Percentiles rank a stretch among this genome's conserved stretches.
These are phyloP conservation scores for Penicillium waksmanii DNA, from an alignment of 495 filamentous ascomycete species.

Conservation along the genomic window DNA sequence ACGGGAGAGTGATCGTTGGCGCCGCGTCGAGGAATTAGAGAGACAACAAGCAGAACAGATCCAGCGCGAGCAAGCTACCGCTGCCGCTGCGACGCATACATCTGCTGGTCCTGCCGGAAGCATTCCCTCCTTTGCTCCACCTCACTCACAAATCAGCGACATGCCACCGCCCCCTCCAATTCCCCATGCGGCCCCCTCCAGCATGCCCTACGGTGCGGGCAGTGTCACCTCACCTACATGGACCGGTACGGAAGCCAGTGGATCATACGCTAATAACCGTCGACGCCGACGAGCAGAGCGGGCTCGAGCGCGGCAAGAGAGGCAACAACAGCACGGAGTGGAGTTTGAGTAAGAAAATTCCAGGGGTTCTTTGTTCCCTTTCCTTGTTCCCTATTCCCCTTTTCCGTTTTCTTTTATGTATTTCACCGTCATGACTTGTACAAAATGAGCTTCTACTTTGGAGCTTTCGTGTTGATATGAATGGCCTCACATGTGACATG, in stretches of 20 bases:
- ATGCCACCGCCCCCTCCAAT: conserved; percentile 40
- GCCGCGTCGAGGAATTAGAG: conserved; percentile 55
- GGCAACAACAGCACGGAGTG: conserved; percentile 47
- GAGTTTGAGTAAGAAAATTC: conserved; percentile 44
- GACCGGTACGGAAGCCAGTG: conserved; percentile 56
- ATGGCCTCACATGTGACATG: conserved; percentile 10
- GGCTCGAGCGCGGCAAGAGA: conserved; percentile 51
- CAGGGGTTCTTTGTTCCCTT: background rate
- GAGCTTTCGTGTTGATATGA: conserved; percentile 20
- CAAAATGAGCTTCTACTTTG: conserved; percentile 20
- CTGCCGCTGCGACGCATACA: conserved; percentile 20
- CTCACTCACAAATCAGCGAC: conserved; percentile 37
- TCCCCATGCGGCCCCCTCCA: conserved; percentile 41
- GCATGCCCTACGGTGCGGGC: conserved; percentile 43
- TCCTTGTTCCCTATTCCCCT: background rate
- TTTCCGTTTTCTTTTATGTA: conserved; percentile 2
- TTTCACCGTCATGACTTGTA: conserved; percentile 22
- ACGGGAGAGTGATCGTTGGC: conserved; percentile 48
- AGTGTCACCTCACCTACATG: conserved; percentile 54
- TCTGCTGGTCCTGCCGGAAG: conserved; percentile 34
- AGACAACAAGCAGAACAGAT: conserved; percentile 55
- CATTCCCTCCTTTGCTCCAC: conserved; percentile 36
- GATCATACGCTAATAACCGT: conserved; percentile 57
- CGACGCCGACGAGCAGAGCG: conserved; percentile 55
- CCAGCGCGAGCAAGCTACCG: conserved; percentile 44